phyloP scores from a whole-genome alignment of 2,329 filamentous ascomycete genomes.

The Magnaporthiopsis poae region DNA sequence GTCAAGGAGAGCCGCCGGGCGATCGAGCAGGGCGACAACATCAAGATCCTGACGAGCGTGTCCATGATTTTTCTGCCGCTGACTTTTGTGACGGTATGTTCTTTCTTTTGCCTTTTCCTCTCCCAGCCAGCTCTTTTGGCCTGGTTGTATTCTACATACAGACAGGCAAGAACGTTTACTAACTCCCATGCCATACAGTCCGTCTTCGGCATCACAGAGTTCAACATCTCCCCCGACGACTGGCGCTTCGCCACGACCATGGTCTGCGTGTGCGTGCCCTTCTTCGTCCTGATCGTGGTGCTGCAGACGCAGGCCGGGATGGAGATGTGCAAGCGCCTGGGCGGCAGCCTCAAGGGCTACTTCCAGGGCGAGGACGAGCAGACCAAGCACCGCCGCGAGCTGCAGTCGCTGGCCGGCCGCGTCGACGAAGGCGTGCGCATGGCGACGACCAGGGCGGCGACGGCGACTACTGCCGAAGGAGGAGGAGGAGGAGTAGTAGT shows the following conservation, averaged over 20 bases:
- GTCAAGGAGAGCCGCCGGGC: slow-evolving; percentile 52
- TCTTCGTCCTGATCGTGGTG: slow-evolving; percentile 36
- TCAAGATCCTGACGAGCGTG: slow-evolving; percentile 49
- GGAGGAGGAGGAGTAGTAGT: neutral
- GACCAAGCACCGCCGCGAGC: neutral
- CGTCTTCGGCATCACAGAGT: slow-evolving; percentile 44
- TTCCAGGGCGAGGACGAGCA: slow-evolving; percentile 6
- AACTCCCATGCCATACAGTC: slow-evolving; percentile 21
- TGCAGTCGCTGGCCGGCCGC: slow-evolving; percentile 1
- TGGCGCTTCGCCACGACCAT: slow-evolving; percentile 48
- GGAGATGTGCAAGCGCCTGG: slow-evolving; percentile 11
- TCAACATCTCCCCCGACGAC: slow-evolving; percentile 31
- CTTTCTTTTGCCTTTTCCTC: neutral
- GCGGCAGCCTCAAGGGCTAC: slow-evolving; percentile 10
- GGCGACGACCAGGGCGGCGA: neutral
- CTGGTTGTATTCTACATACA: neutral
- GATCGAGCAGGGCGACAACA: slow-evolving; percentile 55
- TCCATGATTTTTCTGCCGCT: slow-evolving; percentile 52
- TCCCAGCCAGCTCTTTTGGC: neutral
- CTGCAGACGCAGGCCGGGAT: slow-evolving; percentile 33
- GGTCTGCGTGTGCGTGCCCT: slow-evolving; percentile 49
- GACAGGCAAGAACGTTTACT: neutral
- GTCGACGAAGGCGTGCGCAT: neutral
- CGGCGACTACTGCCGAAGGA: neutral
- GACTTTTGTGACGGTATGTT: slow-evolving; percentile 47